These are phyloP conservation scores for Chlorencoelia australis DNA, from an alignment of 2,329 filamentous ascomycete species.

Conservation along the genomic window DNA sequence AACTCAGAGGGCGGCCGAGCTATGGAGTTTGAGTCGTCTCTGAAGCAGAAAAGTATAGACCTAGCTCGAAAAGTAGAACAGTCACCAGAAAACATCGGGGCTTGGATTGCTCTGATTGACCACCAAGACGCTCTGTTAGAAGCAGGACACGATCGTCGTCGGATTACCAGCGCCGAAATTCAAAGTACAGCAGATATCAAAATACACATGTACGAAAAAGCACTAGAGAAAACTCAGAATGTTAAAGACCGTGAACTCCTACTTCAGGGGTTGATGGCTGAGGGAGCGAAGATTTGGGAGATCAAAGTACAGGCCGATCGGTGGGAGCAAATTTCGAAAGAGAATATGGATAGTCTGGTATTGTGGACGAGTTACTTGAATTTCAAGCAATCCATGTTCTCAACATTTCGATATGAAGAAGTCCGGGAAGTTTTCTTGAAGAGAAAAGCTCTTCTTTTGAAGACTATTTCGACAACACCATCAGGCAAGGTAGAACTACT, in stretches of 20 bases:
- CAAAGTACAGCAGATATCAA: slow-evolving; percentile 70
- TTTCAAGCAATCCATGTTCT: slow-evolving; percentile 59
- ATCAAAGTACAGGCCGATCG: slow-evolving; percentile 46
- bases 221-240: slow-evolving; percentile 47
- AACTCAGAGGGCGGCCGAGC: slow-evolving; percentile 29
- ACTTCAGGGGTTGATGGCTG: slow-evolving; percentile 58
- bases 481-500: slow-evolving; percentile 11
- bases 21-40: slow-evolving; percentile 32
- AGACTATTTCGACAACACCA: slow-evolving; percentile 8
- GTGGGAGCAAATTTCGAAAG: slow-evolving; percentile 53
- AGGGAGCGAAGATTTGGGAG: slow-evolving; percentile 68
- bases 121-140: slow-evolving; percentile 64
- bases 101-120: slow-evolving; percentile 70
- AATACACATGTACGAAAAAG: slow-evolving; percentile 69
- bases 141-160: slow-evolving; percentile 36
- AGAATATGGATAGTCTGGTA: slow-evolving; percentile 45
- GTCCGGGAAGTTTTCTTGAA: slow-evolving; percentile 49
- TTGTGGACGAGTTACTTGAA: slow-evolving; percentile 69
- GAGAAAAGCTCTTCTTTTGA: slow-evolving; percentile 42
- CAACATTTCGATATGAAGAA: slow-evolving; percentile 57
- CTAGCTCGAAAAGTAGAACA: slow-evolving; percentile 56
- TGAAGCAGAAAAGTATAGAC: slow-evolving; percentile 46
- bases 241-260: slow-evolving; percentile 45
- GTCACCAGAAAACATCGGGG: slow-evolving; percentile 53
- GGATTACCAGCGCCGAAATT: slow-evolving; percentile 48